phyloP scores from a whole-genome alignment of 75 land plant genomes.

The Pinus taeda region DNA sequence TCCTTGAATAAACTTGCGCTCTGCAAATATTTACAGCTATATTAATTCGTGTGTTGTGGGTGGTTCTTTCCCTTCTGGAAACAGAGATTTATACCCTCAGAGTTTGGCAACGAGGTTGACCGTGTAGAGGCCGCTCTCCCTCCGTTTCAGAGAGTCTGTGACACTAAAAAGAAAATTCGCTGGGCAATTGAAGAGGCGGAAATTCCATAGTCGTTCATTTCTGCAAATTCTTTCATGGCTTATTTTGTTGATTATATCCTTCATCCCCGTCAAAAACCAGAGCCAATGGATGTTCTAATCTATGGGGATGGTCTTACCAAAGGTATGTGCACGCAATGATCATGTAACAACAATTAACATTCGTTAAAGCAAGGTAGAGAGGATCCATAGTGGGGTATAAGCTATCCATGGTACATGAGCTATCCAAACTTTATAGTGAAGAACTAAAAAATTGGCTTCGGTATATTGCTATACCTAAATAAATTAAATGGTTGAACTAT shows the following conservation, averaged over 20 bases:
- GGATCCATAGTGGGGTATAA: no score
- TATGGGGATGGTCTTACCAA: conserved; percentile 36
- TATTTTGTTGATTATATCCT: conserved; percentile 25
- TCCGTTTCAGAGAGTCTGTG: conserved; percentile 14
- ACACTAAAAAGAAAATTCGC: conserved; percentile 25
- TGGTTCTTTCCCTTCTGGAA: no score
- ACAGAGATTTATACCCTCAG: conserved; percentile 55
- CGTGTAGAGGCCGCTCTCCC: conserved; percentile 10
- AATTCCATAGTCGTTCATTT: conserved; percentile 35
- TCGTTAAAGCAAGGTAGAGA: no score
- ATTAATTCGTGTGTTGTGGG: no score
- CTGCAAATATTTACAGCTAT: no score
- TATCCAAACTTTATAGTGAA: no score
- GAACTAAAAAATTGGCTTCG: no score
- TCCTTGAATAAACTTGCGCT: no score
- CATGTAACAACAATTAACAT: no score
- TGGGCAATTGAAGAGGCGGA: conserved; percentile 22
- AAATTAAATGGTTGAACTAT: no score
- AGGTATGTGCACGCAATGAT: conserved; percentile 4
- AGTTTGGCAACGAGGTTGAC: conserved; percentile 34
- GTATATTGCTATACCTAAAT: no score
- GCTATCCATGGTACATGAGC: no score
- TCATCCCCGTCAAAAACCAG: conserved; percentile 9
- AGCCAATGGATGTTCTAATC: conserved; percentile 10
- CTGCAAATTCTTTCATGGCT: conserved; percentile 22